These are phyloP conservation scores for Canna indica DNA, from an alignment of 176 grass and related monocot genomes.

Conservation along the genomic window DNA sequence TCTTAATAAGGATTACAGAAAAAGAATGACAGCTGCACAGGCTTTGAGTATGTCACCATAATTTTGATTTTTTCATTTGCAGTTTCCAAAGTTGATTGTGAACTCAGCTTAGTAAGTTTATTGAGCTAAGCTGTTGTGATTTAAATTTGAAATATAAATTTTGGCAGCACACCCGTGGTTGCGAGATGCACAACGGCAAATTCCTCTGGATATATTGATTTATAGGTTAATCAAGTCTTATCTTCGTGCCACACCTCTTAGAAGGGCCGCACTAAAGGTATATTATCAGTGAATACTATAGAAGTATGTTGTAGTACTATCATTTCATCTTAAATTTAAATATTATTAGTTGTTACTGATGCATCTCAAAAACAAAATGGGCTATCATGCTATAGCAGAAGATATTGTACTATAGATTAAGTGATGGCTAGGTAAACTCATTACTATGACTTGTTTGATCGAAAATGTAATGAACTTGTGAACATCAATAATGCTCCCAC, in stretches of 20 bases:
- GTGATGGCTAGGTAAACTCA: too few species aligned
- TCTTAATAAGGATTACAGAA: slow-evolving; percentile 96
- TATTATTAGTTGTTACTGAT: neutral
- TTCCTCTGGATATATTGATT: slow-evolving; percentile 76
- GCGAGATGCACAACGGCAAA: slow-evolving; percentile 54
- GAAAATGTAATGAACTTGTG: too few species aligned
- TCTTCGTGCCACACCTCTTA: slow-evolving; percentile 79
- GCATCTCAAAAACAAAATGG: neutral
- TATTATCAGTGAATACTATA: slow-evolving; percentile 29
- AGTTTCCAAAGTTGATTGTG: neutral
- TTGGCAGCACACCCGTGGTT: slow-evolving; percentile 81
- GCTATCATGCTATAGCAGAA: neutral
- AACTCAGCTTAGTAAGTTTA: slow-evolving; percentile 7
- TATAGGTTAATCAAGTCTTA: slow-evolving; percentile 93
- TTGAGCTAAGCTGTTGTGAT: neutral
- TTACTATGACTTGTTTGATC: too few species aligned
- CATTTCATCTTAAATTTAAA: neutral
- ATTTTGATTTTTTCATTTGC: slow-evolving; percentile 2
- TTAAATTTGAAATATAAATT: neutral
- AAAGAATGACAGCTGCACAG: slow-evolving; percentile 98
- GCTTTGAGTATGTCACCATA: slow-evolving; percentile 65
- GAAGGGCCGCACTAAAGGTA: slow-evolving; percentile 73
- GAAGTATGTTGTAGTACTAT: slow-evolving; percentile 8
- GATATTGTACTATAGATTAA: too few species aligned
- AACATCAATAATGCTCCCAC: too few species aligned